Evolutionary conservation across 2,329 filamentous ascomycete genomes (phyloP).

Genomic region (Apiospora malaysiana): DNA sequence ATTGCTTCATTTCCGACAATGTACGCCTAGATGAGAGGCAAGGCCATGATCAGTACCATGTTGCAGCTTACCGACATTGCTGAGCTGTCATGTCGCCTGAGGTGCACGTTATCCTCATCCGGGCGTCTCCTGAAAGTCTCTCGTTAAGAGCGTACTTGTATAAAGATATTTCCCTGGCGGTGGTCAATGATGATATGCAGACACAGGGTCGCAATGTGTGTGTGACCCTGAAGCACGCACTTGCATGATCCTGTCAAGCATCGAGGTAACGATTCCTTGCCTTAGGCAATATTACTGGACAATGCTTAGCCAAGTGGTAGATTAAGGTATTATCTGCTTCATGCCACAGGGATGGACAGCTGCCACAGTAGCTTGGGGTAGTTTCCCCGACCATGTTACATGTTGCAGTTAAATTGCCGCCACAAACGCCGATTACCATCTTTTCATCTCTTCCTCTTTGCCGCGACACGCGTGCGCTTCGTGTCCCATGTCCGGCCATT

Average conservation of each 20-base stretch:
- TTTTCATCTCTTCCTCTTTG: neutral
- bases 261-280: neutral
- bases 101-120: neutral
- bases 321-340: neutral
- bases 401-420: conserved; percentile 5
- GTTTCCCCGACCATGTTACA: neutral
- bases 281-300: neutral
- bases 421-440: neutral
- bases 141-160: neutral
- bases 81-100: neutral
- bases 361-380: neutral
- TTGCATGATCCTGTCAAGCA: neutral
- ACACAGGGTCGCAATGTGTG: neutral
- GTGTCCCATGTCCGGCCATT: neutral
- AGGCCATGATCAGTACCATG: neutral
- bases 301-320: neutral
- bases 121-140: neutral
- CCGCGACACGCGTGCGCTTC: neutral
- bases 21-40: neutral
- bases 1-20: neutral
- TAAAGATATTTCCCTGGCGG: neutral
- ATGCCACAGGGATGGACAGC: neutral
- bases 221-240: neutral
- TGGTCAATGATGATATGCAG: neutral
- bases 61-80: neutral